A percentile compares a stretch with the other conserved stretches of the same genome.
These are phyloP conservation scores for Ogataea parapolymorpha DNA, from an alignment of 805 yeast genomes.

Conservation along the genomic window DNA sequence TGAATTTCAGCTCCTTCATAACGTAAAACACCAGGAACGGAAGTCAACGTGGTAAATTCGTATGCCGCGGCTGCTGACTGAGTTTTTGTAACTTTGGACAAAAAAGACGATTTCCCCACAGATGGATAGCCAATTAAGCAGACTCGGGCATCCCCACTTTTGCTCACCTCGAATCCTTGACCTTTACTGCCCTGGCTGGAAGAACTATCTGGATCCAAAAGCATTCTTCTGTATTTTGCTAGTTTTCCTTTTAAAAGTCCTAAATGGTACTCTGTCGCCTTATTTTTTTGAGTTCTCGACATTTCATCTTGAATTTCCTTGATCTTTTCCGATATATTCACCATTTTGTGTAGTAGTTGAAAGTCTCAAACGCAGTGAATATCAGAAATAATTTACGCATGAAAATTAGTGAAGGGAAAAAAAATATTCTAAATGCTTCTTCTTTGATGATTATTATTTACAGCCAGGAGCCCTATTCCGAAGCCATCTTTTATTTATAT, in stretches of 20 bases:
- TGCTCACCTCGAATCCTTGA: conserved; percentile 88
- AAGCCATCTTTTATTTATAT: conserved; percentile 61
- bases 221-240: conserved; percentile 87
- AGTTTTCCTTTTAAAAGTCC: conserved; percentile 93
- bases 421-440: no score
- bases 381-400: no score
- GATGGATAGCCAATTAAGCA: conserved; percentile 96
- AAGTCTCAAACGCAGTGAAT: no score
- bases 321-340: conserved; percentile 59
- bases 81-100: conserved; percentile 87
- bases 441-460: no score
- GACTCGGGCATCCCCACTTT: conserved; percentile 95
- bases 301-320: conserved; percentile 89
- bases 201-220: conserved; percentile 85
- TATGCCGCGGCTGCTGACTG: conserved; percentile 93
- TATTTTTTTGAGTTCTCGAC: conserved; percentile 93
- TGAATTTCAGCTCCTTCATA: conserved; percentile 97
- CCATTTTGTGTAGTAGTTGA: conserved; percentile 21
- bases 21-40: conserved; percentile 93
- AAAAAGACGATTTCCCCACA: conserved; percentile 91
- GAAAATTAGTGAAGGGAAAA: no score
- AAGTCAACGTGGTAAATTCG: conserved; percentile 92
- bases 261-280: conserved; percentile 96
- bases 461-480: conserved; percentile 28
- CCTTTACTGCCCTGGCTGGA: conserved; percentile 57